Percentiles rank a stretch among this genome's conserved stretches.
Conservation (phyloP, 176 grass and related monocot genomes). For the Triticum dicoccoides region DNA sequence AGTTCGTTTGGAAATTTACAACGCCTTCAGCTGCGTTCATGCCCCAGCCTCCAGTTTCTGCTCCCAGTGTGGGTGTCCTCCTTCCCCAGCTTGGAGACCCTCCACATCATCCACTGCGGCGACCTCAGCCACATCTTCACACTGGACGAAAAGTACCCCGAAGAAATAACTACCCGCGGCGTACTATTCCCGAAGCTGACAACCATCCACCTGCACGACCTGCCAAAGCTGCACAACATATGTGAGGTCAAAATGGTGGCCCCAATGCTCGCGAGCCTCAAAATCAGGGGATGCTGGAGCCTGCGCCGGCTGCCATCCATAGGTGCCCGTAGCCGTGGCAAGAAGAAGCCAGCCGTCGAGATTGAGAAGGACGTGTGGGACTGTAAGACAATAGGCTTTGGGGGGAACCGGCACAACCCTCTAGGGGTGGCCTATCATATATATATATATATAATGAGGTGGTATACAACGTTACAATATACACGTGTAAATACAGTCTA, state of each 20-base stretch:
- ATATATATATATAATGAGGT: too few species aligned
- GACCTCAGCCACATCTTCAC: not conserved
- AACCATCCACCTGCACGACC: slow-evolving; percentile 3
- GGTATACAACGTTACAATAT: too few species aligned
- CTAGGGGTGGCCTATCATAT: too few species aligned
- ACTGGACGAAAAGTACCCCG: too few species aligned
- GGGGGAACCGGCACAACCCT: too few species aligned
- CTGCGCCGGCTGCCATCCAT: not conserved
- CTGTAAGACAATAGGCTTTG: too few species aligned
- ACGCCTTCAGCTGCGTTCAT: not conserved
- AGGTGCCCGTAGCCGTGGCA: accelerated
- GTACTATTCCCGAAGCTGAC: slow-evolving; percentile 1
- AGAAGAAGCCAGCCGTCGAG: not conserved
- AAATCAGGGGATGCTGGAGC: slow-evolving; percentile 1
- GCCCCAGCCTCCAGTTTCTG: slow-evolving; percentile 9
- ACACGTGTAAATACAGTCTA: too few species aligned
- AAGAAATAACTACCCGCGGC: not conserved
- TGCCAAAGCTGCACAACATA: slow-evolving; percentile 1
- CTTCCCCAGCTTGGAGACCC: not conserved
- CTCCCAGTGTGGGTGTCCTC: not conserved
- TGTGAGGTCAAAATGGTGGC: slow-evolving; percentile 11
- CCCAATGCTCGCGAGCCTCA: not conserved
- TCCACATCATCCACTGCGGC: slow-evolving; percentile 32
- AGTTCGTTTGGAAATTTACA: not conserved
- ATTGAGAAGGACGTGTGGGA: too few species aligned